Evolutionary conservation across 2,329 filamentous ascomycete species (phyloP), one percentile per base, ranked within the genome.

Genomic region (Fusarium sp.): DNA sequence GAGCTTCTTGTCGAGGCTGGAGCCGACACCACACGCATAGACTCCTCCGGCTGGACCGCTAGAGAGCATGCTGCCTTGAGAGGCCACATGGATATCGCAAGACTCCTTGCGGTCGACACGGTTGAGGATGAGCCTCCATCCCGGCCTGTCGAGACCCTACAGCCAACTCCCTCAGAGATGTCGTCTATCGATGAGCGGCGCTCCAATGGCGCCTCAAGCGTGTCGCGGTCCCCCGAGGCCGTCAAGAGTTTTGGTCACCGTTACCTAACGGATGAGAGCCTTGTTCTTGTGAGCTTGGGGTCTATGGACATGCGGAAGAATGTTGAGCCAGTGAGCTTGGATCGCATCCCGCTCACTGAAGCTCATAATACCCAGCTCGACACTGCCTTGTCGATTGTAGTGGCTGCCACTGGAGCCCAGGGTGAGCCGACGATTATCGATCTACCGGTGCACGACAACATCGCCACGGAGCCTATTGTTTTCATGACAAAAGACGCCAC

Each of bases 231-330:
- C 8, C 86, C 91, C 3, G 95, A 98, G 73, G 93, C 95, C 6
- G 90, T 98, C 74, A 98, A 98, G 84, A 94, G 95, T 1, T 99
- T 98, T 82, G 97, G 97, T 65, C 97, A 99, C 86, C 91, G 96
- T 63, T 99, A 98, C 83, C 88, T 99, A 60, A 97, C 91, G 20
- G 91, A 97, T 61, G 92, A 97, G 78, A 94, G 94, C 72, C 92
- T 99, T 86, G 90, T 99, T 5, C 87, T 98, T 58, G 95, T 99
- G 77, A 98, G 95, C 79, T 86, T 99, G 10, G 97, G 97, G 0
- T 96, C 94, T 0, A 98, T 98, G 94, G 97, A 99, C 80, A 94
- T 94, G 85, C 91, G 95, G 64, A 98, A 97, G 83, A 89, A 91
- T 36, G 85, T 92, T 6, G 91, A 94, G 54, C 92, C 96, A 0